Conservation (phyloP, 805 yeast species). For the Kluyveromyces siamensis region DNA sequence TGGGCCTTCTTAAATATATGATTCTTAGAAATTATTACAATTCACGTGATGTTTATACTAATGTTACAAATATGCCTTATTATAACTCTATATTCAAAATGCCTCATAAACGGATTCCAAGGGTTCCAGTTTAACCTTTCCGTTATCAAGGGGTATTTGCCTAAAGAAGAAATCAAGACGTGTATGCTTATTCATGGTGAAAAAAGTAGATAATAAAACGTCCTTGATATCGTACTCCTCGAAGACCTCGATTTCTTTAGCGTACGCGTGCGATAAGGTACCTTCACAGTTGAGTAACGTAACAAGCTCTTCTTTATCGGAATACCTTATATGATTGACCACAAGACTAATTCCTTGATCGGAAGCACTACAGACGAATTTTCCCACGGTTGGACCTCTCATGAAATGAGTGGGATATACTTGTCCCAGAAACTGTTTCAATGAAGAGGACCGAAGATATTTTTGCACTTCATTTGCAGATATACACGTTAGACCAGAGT, state of each 20-base stretch:
- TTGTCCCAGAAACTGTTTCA: not conserved
- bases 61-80: not conserved
- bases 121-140: not conserved
- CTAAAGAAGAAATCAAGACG: constrained; percentile 1
- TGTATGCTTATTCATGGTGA: not conserved
- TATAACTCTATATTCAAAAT: not conserved
- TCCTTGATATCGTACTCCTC: not conserved
- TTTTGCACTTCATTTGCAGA: too few relatives aligned
- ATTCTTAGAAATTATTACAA: not conserved
- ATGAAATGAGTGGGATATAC: not conserved
- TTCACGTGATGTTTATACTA: not conserved
- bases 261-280: not conserved
- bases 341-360: not conserved
- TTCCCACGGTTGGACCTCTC: not conserved
- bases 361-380: not conserved
- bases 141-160: not conserved
- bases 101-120: not conserved
- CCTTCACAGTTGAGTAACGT: not conserved
- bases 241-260: not conserved
- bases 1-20: not conserved
- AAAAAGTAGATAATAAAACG: not conserved
- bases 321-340: not conserved
- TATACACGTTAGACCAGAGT: not conserved
- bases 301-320: not conserved
- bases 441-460: not conserved